A percentile compares a stretch with the other conserved stretches of the same genome.
These are phyloP conservation scores for Inga laurina DNA, from an alignment of 306 rosid species.

Conservation along the genomic window DNA sequence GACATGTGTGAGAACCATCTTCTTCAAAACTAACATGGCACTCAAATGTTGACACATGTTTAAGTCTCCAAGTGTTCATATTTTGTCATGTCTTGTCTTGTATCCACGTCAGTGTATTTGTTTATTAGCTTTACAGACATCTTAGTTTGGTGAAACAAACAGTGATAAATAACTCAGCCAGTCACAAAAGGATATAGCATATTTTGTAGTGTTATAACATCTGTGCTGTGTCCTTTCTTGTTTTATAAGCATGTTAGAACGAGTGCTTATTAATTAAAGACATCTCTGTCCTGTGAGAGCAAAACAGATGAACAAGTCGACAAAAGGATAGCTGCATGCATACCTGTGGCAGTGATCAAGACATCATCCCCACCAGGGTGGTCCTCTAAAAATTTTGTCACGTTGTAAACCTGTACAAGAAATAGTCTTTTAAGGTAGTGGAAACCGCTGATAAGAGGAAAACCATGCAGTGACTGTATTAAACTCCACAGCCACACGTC, in stretches of 20 bases:
- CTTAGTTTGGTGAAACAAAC: neutral
- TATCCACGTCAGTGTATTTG: neutral
- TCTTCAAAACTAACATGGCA: too few relatives aligned
- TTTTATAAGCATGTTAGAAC: neutral
- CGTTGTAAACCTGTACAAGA: slow-evolving; percentile 74
- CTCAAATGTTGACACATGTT: neutral
- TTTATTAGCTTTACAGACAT: slow-evolving; percentile 1
- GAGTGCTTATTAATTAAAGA: neutral
- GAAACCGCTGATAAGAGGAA: neutral
- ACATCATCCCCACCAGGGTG: slow-evolving; percentile 99
- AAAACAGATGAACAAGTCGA: slow-evolving; percentile 15
- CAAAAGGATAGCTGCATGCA: neutral
- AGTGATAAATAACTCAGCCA: slow-evolving; percentile 4
- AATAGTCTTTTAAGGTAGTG: neutral
- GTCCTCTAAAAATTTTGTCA: slow-evolving; percentile 91
- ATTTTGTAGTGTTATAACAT: neutral
- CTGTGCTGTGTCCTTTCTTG: neutral
- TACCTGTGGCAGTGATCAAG: slow-evolving; percentile 76
- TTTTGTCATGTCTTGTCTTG: neutral
- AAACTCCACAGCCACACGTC: slow-evolving; percentile 4
- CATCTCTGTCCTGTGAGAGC: neutral
- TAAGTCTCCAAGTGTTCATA: neutral
- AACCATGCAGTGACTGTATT: neutral
- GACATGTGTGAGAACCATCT: too few relatives aligned
- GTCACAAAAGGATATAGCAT: neutral